phyloP scores from a whole-genome alignment of 208 protist genomes.

The Crithidia bombi region DNA sequence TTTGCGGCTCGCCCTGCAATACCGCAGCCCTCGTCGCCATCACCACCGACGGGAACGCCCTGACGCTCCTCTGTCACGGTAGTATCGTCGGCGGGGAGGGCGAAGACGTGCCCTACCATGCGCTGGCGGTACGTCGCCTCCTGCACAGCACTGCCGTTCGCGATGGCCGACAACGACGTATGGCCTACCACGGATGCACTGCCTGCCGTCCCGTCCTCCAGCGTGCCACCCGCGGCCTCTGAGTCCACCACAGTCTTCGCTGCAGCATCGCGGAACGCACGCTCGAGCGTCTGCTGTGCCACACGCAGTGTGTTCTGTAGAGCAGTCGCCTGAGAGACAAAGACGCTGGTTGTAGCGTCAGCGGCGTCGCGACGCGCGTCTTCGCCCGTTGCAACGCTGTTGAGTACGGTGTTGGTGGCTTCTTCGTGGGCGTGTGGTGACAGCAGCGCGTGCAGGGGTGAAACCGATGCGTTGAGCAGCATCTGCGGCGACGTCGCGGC shows the following conservation, averaged over 20 bases:
- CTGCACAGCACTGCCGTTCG: slow-evolving; percentile 16
- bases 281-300: slow-evolving; percentile 8
- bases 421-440: slow-evolving; percentile 10
- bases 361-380: slow-evolving; percentile 7
- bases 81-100: background rate
- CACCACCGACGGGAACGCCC: too few species aligned
- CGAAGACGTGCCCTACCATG: slow-evolving; percentile 10
- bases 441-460: slow-evolving; percentile 13
- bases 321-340: background rate
- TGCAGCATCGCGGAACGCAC: background rate
- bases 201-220: too few species aligned
- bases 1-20: too few species aligned
- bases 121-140: slow-evolving; percentile 21
- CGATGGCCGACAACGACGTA: background rate
- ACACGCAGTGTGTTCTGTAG: slow-evolving; percentile 6
- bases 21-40: background rate
- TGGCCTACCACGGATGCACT: background rate
- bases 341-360: slow-evolving; percentile 6
- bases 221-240: too few species aligned
- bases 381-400: too few species aligned
- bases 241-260: background rate
- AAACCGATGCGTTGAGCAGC: slow-evolving; percentile 9
- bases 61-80: background rate
- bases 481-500: background rate
- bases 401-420: background rate